Evolutionary conservation across 208 protist genomes (phyloP), one percentile per base, ranked within the genome.

Genomic region (Trypanosoma lewisi): DNA sequence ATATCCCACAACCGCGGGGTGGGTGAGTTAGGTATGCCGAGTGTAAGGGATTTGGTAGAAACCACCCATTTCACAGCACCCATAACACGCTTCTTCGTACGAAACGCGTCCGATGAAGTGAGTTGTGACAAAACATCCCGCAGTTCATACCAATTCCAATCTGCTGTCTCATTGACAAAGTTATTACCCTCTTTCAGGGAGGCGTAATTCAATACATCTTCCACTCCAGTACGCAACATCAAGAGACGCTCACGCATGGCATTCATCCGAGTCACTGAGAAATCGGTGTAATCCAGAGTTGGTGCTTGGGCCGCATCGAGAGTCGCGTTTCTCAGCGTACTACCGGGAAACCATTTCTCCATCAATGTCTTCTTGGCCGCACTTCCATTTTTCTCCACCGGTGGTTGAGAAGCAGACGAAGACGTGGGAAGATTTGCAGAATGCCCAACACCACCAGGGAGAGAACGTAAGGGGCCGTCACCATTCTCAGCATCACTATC

Each of bases 301-400:
- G 87, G 87, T 17, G 81, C 76, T 3, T 87, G 68, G 9, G 72
- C 67, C 3, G 68, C 60, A 11, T 87, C 80, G 23, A 93, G 36
- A 27, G 83, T 90, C 5, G 74, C 75, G 49, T 87, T 77, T 33
- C 81, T 81, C 52, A 93, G 70, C 16, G 70, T 63, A n/a, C 69
- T 83, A 6, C 83, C 83, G 9, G 86, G 83, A 60, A 93, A 93
- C 74, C 75, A 93, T 63, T 85, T 89, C 19, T 88, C 66, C 42
- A 93, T 72, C n/a, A 93, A 68, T 23, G 64, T 68, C 7, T 77
- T 47, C 21, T 59, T 73, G 0, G 52, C n/a, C 5, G 2, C 50
- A 5, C 44, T 48, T 16, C 36, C 51, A 54, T 19, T 42, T 28
- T 34, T 62, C 51, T 16, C 19, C 21, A 9, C 42, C 1, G 16